Evolutionary conservation across 805 yeast species (phyloP), one percentile per base, ranked within the genome.

Genomic region (Metschnikowia peoriensis): DNA sequence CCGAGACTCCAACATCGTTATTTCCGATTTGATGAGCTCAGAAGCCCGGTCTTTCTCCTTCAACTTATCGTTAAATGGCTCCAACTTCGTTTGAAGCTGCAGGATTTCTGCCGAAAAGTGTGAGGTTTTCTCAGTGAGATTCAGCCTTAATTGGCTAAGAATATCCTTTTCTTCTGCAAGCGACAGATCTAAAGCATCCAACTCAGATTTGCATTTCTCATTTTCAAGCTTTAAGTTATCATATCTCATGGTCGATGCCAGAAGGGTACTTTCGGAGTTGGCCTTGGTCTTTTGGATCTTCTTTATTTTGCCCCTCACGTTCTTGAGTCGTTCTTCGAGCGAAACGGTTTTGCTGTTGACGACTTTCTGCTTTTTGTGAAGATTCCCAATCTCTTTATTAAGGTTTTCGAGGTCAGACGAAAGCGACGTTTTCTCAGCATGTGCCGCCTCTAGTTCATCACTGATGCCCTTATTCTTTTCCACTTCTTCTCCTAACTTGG

Each of bases 51-150:
- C 83, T 52, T 85, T 84, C 14, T 79, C 78, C 53, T 80, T 84
- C 32, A 91, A 70, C 56, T 83, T 79, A 28, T 80, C 85, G 53
- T 82, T 83, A 92, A 96, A 90, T 0, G 98, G 99, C 58, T 88
- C 92, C 7, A 90, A 70, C 54, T 85, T 76, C 7, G 75, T 77
- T 64, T 89, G 92, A 39, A 84, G 69, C 12, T 63, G 60, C 58
- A 82, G 87, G 47, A 92, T 86, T 61, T 88, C 79, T 8, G 76
- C 78, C 0, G 92, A 81, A 50, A 86, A 77, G 1, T 72, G 83
- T 10, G 83, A 77, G 0, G 98, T 93, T 64, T 89, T 89, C 44
- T 82, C 85, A 8, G 89, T 83, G 44, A 94, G 76, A 29, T 81
- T 82, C 7, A 75, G 59, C 61, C 91, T 82, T 11, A 92, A 83